Evolutionary conservation across 2,329 filamentous ascomycete species (phyloP), one percentile per base, ranked within the genome.

Genomic region (Pseudogymnoascus destructans): DNA sequence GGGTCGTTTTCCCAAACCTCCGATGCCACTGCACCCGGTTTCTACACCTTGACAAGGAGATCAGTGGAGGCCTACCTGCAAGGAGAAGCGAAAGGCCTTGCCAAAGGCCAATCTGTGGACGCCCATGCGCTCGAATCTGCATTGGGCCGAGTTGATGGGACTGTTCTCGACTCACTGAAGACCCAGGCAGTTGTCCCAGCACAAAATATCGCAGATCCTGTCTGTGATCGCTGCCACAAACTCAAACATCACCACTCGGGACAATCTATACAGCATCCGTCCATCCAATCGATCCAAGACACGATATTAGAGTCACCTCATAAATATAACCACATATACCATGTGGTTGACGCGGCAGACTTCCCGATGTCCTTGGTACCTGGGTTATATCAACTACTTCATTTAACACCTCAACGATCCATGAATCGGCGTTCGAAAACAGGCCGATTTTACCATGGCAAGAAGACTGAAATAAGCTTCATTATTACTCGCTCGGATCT

Each of bases 321-420:
- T 72, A 87, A 87, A 69, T 81, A 87, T 68, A 97, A 98, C 67
- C 89, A 96, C 71, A 85, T 98, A 61, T 98, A 97, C 69, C 93
- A 98, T 71, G 78, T 98, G 23, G 75, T 98, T 19, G 93, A 98
- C 68, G 92, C 93, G 2, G 93, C 91, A 61, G 93, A 98, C 71
- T 97, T 98, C 63, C 93, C 93, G 17, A 87, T 98, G 80, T 96
- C 93, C 1, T 73, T 98, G 11, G 77, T 97, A 3, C 88, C 89
- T 0, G 81, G 84, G 46, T 79, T 98, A 8, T 80, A 86, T 61
- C 75, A 80, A 6, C 75, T 89, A 0, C 76, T 96, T 1, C 77
- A 84, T 32, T 75, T 90, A 8, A 84, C 88, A 61, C 83, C 85
- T 6, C 76, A 93, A 57, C 84, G 92, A 59, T 86, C 87, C 0